Evolutionary conservation across 495 filamentous ascomycete genomes (phyloP).

Genomic region (Chaetomium cochliodes): DNA sequence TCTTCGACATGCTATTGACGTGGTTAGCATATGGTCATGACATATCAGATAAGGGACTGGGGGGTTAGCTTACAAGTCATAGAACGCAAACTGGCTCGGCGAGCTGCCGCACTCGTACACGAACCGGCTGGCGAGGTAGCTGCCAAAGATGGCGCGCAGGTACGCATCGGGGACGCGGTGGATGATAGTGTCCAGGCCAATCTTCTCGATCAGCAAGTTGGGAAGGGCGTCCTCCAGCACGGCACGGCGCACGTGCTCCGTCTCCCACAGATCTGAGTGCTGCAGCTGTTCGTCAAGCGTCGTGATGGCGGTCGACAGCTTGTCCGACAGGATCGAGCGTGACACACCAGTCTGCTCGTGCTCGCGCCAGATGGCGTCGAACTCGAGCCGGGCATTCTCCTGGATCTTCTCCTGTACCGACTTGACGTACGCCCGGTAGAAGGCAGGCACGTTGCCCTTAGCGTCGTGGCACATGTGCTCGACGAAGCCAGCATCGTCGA

Average conservation of each 20-base stretch:
- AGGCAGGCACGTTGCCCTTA: slow-evolving; percentile 75
- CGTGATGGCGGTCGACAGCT: slow-evolving; percentile 86
- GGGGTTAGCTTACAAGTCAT: slow-evolving; percentile 77
- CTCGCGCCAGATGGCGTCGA: slow-evolving; percentile 97
- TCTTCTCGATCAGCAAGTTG: slow-evolving; percentile 76
- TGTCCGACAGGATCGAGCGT: slow-evolving; percentile 82
- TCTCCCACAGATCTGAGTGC: slow-evolving; percentile 86
- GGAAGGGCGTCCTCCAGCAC: slow-evolving; percentile 87
- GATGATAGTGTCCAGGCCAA: slow-evolving; percentile 85
- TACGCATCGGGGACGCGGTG: slow-evolving; percentile 87
- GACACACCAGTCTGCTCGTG: slow-evolving; percentile 75
- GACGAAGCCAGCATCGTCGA: slow-evolving; percentile 83
- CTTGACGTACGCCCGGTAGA: slow-evolving; percentile 92
- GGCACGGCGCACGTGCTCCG: slow-evolving; percentile 69
- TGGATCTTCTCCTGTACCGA: slow-evolving; percentile 86
- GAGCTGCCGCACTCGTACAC: slow-evolving; percentile 91
- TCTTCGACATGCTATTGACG: slow-evolving; percentile 47
- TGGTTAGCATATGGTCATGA: slow-evolving; percentile 28
- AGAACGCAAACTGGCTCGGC: slow-evolving; percentile 97
- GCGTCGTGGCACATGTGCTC: slow-evolving; percentile 88
- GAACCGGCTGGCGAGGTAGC: slow-evolving; percentile 89
- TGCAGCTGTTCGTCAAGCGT: slow-evolving; percentile 94
- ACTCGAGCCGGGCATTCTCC: slow-evolving; percentile 86
- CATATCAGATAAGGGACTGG: background rate
- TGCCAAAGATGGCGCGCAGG: slow-evolving; percentile 91